Conservation (phyloP, 495 filamentous ascomycete species). For the Penicillium daleae region DNA sequence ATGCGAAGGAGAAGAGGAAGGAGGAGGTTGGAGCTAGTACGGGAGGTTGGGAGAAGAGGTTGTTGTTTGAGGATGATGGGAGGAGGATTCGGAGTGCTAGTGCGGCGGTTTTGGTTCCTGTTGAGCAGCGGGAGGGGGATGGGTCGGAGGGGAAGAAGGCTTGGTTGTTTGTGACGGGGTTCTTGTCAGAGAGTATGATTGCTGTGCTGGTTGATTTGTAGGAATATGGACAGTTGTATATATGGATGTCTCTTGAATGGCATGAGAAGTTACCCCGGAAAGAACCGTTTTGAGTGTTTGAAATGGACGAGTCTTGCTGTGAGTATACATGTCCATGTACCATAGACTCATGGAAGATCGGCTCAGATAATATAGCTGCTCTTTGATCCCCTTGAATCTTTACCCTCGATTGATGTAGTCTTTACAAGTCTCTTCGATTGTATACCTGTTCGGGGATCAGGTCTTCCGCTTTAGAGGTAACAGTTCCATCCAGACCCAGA, state of each 20-base stretch:
- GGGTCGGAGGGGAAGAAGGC: slow-evolving; percentile 45
- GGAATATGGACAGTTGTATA: background rate
- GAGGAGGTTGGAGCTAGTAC: slow-evolving; percentile 16
- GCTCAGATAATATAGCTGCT: too few species aligned
- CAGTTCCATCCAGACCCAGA: too few species aligned
- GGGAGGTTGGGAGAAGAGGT: slow-evolving; percentile 49
- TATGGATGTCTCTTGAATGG: background rate
- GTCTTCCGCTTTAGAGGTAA: too few species aligned
- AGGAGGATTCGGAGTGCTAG: slow-evolving; percentile 52
- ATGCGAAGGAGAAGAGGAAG: slow-evolving; percentile 31
- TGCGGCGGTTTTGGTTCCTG: slow-evolving; percentile 56
- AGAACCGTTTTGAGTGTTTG: background rate
- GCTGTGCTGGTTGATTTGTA: slow-evolving; percentile 59
- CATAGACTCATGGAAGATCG: too few species aligned
- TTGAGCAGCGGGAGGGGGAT: slow-evolving; percentile 36
- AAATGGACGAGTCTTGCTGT: background rate
- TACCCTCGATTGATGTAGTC: too few species aligned
- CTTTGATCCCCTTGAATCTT: too few species aligned
- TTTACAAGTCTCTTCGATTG: too few species aligned
- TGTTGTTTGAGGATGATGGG: slow-evolving; percentile 65
- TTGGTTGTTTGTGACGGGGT: slow-evolving; percentile 63
- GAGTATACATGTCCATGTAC: too few species aligned
- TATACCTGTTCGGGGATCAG: too few species aligned
- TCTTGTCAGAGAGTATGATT: slow-evolving; percentile 55
- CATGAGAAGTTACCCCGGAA: too few species aligned